Percentiles rank a stretch among this genome's conserved stretches.
Evolutionary conservation across 352 stramenopile genomes (phyloP).

Genomic region (Phytophthora capsici): DNA sequence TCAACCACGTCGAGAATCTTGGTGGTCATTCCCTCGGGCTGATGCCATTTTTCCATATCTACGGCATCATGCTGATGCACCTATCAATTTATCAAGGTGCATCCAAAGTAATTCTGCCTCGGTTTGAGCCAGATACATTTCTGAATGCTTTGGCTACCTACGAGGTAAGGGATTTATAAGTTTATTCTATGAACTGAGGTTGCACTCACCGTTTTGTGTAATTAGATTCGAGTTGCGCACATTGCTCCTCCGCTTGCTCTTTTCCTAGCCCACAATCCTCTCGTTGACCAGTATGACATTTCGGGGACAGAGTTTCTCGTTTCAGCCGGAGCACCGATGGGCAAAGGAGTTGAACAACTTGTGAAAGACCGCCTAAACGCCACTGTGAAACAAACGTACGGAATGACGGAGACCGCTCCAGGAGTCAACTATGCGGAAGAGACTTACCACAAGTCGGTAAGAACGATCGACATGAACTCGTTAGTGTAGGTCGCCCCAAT

Average conservation of each 20-base stretch:
- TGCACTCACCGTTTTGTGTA: neutral
- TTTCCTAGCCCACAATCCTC: constrained; percentile 87
- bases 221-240: constrained; percentile 45
- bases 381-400: constrained; percentile 58
- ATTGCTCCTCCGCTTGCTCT: constrained; percentile 91
- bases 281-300: constrained; percentile 94
- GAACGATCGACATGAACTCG: neutral
- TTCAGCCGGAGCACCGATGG: constrained; percentile 87
- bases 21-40: constrained; percentile 55
- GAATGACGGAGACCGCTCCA: constrained; percentile 65
- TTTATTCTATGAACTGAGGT: neutral
- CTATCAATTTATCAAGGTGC: constrained; percentile 80
- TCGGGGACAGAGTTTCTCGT: constrained; percentile 77
- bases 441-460: constrained; percentile 31
- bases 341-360: constrained; percentile 74
- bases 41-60: constrained; percentile 98
- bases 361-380: constrained; percentile 70
- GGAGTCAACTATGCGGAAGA: constrained; percentile 46
- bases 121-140: constrained; percentile 92
- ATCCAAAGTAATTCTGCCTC: constrained; percentile 86
- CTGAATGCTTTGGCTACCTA: constrained; percentile 80
- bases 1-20: constrained; percentile 67
- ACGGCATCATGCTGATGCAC: constrained; percentile 87
- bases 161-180: constrained; percentile 36
- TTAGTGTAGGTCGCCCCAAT: neutral